phyloP scores from a whole-genome alignment of 371 early-diverging fungal species.

The Mortierella sp. region DNA sequence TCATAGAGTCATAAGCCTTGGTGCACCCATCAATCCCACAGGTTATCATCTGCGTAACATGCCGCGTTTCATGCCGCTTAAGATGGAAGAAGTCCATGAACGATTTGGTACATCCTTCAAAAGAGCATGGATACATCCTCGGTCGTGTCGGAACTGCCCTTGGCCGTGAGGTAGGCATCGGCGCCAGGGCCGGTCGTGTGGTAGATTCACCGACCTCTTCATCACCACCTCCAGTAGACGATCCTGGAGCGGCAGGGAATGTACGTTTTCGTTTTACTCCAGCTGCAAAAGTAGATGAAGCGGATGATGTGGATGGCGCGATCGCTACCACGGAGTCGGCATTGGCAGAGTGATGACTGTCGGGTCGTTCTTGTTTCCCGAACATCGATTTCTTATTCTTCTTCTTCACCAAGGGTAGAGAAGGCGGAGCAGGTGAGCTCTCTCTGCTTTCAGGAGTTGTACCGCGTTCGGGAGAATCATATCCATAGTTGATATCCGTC shows the following conservation, averaged over 20 bases:
- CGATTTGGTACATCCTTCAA: conserved; percentile 43
- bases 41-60: conserved; percentile 46
- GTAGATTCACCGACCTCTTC: conserved; percentile 12
- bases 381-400: conserved; percentile 22
- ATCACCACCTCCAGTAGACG: conserved; percentile 1
- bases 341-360: background rate
- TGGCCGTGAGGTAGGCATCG: conserved; percentile 15
- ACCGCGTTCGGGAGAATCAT: conserved; percentile 45
- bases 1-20: conserved; percentile 50
- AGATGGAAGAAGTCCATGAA: conserved; percentile 54
- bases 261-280: background rate
- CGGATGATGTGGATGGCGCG: background rate
- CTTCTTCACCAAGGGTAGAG: background rate
- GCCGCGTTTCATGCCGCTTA: conserved; percentile 43
- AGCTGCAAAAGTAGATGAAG: background rate
- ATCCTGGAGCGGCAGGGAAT: background rate
- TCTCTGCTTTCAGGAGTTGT: conserved; percentile 48
- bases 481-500: conserved; percentile 26
- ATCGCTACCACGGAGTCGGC: background rate
- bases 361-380: conserved; percentile 4
- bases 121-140: conserved; percentile 41
- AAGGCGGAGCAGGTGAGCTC: conserved; percentile 27
- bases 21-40: conserved; percentile 54
- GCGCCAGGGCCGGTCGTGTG: conserved; percentile 4
- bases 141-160: conserved; percentile 39